Evolutionary conservation across 2,329 filamentous ascomycete species (phyloP).

Genomic region (Domatiomyces catenatus): DNA sequence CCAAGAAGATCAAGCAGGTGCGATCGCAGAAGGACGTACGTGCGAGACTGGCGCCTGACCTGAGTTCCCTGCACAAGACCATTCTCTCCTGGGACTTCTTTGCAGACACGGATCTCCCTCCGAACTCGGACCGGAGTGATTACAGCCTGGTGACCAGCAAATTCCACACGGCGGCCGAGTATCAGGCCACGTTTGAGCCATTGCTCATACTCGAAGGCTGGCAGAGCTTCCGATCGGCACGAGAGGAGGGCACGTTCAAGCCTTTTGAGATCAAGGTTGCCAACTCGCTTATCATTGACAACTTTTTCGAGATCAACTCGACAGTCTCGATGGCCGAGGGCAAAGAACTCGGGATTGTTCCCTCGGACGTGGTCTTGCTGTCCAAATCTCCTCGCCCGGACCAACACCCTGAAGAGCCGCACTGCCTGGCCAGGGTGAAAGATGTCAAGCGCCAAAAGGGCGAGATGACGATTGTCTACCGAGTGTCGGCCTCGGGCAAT

Average conservation of each 20-base stretch:
- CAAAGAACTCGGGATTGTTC: constrained; percentile 56
- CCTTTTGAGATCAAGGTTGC: constrained; percentile 77
- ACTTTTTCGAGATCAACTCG: constrained; percentile 81
- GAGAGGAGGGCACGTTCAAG: constrained; percentile 68
- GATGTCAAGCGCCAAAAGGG: constrained; percentile 68
- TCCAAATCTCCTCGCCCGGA: constrained; percentile 60
- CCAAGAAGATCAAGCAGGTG: constrained; percentile 67
- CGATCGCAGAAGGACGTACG: constrained; percentile 87
- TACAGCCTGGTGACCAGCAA: constrained; percentile 64
- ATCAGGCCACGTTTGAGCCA: constrained; percentile 80
- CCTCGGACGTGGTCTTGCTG: constrained; percentile 79
- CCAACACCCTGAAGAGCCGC: constrained; percentile 47
- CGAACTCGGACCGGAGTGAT: constrained; percentile 50
- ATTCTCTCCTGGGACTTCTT: constrained; percentile 95
- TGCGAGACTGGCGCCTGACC: constrained; percentile 75
- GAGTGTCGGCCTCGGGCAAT: constrained; percentile 49
- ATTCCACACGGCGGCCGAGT: constrained; percentile 61
- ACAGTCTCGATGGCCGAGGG: constrained; percentile 56
- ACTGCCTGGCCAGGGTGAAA: constrained; percentile 76
- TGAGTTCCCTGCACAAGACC: constrained; percentile 67
- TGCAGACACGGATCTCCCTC: constrained; percentile 71
- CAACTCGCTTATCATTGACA: constrained; percentile 78
- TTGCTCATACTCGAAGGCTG: constrained; percentile 85
- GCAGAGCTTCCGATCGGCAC: constrained; percentile 80
- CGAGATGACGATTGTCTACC: constrained; percentile 69